Conservation (phyloP, 176 grass and related monocot genomes). For the Echinochloa phyllopogon region DNA sequence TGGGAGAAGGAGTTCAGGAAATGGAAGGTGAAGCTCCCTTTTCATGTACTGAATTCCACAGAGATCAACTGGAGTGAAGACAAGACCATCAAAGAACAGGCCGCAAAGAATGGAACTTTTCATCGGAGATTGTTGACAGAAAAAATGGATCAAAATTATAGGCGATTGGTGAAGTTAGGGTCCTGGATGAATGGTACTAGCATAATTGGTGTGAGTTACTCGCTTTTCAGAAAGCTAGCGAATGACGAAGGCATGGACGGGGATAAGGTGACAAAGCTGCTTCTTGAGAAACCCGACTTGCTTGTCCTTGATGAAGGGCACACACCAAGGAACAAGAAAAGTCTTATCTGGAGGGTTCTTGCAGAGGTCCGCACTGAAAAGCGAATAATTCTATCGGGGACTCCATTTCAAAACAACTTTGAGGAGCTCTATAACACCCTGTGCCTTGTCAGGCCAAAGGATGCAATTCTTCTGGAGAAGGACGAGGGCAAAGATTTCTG, state of each 20-base stretch:
- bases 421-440: constrained; percentile 72
- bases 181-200: constrained; percentile 72
- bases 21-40: constrained; percentile 73
- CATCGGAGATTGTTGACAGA: constrained; percentile 16
- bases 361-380: constrained; percentile 58
- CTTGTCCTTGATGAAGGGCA: constrained; percentile 90
- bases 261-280: constrained; percentile 36
- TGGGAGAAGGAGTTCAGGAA: constrained; percentile 82
- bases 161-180: constrained; percentile 51
- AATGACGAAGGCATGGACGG: constrained; percentile 32
- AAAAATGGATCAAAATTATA: constrained; percentile 38
- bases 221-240: constrained; percentile 57
- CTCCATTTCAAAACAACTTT: constrained; percentile 89
- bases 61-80: constrained; percentile 62
- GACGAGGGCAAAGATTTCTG: constrained; percentile 57
- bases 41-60: constrained; percentile 68
- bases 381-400: constrained; percentile 77
- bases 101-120: constrained; percentile 33
- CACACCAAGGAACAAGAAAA: constrained; percentile 68
- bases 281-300: constrained; percentile 65
- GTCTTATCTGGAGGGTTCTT: constrained; percentile 65
- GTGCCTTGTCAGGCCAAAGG: constrained; percentile 66
- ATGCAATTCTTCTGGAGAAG: constrained; percentile 46
- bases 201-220: constrained; percentile 85
- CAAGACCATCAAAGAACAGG: constrained; percentile 30